Evolutionary conservation across 2,329 filamentous ascomycete species (phyloP).

Genomic region (Trichophyton rubrum): DNA sequence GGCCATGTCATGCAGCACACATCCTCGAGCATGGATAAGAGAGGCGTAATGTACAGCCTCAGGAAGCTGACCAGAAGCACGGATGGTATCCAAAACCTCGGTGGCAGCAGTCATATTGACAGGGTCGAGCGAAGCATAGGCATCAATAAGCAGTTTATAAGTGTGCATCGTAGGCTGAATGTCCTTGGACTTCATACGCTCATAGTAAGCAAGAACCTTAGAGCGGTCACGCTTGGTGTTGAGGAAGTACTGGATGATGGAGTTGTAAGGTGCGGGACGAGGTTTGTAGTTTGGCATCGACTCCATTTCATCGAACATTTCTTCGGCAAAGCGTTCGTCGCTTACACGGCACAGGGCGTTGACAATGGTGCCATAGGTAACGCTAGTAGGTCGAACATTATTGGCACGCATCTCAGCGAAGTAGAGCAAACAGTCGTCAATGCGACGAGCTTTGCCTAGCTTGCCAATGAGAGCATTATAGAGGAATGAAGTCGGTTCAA

Average conservation of each 20-base stretch:
- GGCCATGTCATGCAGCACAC: slow-evolving; percentile 80
- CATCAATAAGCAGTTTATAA: slow-evolving; percentile 93
- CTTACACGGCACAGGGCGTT: slow-evolving; percentile 95
- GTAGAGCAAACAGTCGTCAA: slow-evolving; percentile 96
- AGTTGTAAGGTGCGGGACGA: slow-evolving; percentile 93
- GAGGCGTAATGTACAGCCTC: slow-evolving; percentile 94
- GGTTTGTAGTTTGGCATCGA: slow-evolving; percentile 98
- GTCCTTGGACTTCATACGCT: slow-evolving; percentile 76
- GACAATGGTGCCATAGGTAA: slow-evolving; percentile 96
- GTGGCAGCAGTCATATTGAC: slow-evolving; percentile 81
- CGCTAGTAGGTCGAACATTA: slow-evolving; percentile 87
- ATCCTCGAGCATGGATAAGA: slow-evolving; percentile 89
- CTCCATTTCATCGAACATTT: slow-evolving; percentile 99
- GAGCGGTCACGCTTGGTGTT: slow-evolving; percentile 90
- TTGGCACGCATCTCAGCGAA: slow-evolving; percentile 94
- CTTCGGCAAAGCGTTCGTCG: slow-evolving; percentile 93
- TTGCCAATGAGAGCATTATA: slow-evolving; percentile 98
- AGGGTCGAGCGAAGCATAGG: slow-evolving; percentile 85
- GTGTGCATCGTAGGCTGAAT: slow-evolving; percentile 92
- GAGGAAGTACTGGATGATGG: slow-evolving; percentile 98
- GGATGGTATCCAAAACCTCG: slow-evolving; percentile 66
- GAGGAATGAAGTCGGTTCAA: slow-evolving; percentile 89
- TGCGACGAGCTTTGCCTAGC: slow-evolving; percentile 91
- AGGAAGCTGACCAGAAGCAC: slow-evolving; percentile 57
- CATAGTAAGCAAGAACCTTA: slow-evolving; percentile 90